phyloP scores from a whole-genome alignment of 176 grass and related monocot genomes.

The Tillandsia leiboldiana region DNA sequence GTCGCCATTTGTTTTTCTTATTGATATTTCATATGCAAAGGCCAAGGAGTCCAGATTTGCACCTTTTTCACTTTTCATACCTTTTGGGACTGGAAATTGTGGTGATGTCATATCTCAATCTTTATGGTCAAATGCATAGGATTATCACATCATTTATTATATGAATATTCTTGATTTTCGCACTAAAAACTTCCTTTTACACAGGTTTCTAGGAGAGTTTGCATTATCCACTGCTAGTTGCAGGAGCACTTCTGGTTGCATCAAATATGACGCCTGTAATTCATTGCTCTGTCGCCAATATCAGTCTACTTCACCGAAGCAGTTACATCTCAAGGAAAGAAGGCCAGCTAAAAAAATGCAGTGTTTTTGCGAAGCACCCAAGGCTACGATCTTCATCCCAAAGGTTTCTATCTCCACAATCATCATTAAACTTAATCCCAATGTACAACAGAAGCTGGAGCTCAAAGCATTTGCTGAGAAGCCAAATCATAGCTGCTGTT shows the following conservation, averaged over 20 bases:
- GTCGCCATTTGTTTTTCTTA: too few species aligned
- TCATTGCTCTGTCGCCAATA: slow-evolving; percentile 58
- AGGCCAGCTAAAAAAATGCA: slow-evolving; percentile 42
- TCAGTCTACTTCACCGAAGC: slow-evolving; percentile 59
- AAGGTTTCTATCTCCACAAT: slow-evolving; percentile 36
- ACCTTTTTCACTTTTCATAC: too few species aligned
- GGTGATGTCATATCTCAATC: too few species aligned
- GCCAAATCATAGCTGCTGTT: slow-evolving; percentile 38
- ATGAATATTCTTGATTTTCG: too few species aligned
- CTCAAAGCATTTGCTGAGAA: slow-evolving; percentile 24
- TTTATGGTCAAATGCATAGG: too few species aligned
- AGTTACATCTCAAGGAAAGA: slow-evolving; percentile 38
- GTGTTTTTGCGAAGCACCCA: slow-evolving; percentile 29
- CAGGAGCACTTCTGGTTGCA: slow-evolving; percentile 2
- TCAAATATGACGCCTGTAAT: slow-evolving; percentile 66
- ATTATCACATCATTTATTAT: too few species aligned
- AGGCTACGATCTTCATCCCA: slow-evolving; percentile 22
- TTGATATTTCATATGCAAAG: too few species aligned
- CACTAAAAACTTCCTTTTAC: not conserved
- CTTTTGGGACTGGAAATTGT: too few species aligned
- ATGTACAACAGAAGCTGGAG: slow-evolving; percentile 39
- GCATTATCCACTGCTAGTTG: slow-evolving; percentile 12
- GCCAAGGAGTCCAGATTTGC: too few species aligned
- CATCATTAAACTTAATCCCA: slow-evolving; percentile 44
- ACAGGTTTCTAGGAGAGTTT: slow-evolving; percentile 10